phyloP scores from a whole-genome alignment of 2,329 filamentous ascomycete genomes.

The Colletotrichum theobromicola region DNA sequence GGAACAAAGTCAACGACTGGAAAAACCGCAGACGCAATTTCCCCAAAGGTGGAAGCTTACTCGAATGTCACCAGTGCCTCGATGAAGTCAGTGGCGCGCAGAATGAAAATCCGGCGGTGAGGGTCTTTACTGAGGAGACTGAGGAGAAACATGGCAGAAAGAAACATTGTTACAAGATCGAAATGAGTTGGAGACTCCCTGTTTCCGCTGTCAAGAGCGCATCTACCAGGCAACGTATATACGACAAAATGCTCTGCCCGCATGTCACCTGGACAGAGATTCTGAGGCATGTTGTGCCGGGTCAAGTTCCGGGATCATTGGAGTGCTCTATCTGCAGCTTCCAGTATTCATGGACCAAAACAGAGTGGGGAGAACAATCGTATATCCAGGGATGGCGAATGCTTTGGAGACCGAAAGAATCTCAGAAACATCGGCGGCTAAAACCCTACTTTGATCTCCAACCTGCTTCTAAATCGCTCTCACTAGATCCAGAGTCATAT shows the following conservation, averaged over 20 bases:
- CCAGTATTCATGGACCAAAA: neutral
- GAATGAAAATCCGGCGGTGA: neutral
- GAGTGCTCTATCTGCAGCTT: neutral
- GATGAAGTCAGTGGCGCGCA: neutral
- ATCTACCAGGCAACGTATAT: neutral
- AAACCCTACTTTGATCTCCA: neutral
- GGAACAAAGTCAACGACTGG: neutral
- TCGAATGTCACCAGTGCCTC: neutral
- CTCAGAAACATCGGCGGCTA: no score
- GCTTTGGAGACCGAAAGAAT: neutral
- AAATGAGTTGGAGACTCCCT: neutral
- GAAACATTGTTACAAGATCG: neutral
- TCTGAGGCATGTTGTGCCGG: neutral
- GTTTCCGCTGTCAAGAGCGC: neutral
- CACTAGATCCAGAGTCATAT: neutral
- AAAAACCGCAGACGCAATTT: rapidly evolving
- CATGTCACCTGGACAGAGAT: neutral
- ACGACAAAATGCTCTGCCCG: neutral
- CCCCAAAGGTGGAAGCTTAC: rapidly evolving
- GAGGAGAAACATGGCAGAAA: rapidly evolving
- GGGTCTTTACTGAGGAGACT: neutral
- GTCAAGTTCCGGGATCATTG: neutral
- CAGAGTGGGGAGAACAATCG: neutral
- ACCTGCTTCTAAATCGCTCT: neutral
- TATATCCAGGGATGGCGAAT: neutral